These are phyloP conservation scores for Jamesozyma hellenica DNA, from an alignment of 805 yeast genomes.

Conservation along the genomic window DNA sequence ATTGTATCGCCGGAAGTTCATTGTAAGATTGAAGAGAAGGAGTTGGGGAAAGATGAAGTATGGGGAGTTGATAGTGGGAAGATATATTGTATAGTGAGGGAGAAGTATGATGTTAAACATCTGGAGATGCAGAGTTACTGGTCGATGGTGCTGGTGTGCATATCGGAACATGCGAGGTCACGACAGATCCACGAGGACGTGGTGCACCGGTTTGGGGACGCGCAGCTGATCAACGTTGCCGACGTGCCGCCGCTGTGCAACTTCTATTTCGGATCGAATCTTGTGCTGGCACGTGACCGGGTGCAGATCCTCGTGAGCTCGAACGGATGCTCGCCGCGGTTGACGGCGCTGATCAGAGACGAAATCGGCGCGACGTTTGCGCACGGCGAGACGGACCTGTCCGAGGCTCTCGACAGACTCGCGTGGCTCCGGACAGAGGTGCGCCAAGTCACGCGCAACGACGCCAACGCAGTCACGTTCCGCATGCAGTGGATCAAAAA, in stretches of 20 bases:
- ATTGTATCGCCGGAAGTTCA: constrained; percentile 22
- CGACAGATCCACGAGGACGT: constrained; percentile 17
- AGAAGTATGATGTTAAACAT: constrained; percentile 10
- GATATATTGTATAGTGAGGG: constrained; percentile 12
- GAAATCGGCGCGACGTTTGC: constrained; percentile 15
- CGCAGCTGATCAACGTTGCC: constrained; percentile 28
- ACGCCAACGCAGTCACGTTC: constrained; percentile 14
- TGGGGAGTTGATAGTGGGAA: constrained; percentile 8
- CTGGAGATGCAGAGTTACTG: constrained; percentile 17
- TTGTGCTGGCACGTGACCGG: constrained; percentile 7
- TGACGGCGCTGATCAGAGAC: constrained; percentile 23
- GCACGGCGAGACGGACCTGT: constrained; percentile 13
- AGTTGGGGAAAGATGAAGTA: constrained; percentile 3
- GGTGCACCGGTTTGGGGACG: constrained; percentile 17
- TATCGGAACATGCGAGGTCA: constrained; percentile 19
- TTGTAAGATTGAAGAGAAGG: constrained; percentile 6
- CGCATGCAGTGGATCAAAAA: constrained; percentile 28
- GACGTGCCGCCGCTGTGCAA: constrained; percentile 29
- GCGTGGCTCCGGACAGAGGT: constrained; percentile 6
- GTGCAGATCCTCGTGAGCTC: constrained; percentile 23
- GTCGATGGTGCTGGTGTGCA: constrained; percentile 24
- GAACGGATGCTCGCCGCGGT: constrained; percentile 28
- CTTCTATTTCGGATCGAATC: constrained; percentile 29
- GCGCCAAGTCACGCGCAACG: neutral
- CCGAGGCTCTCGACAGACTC: constrained; percentile 17